Base-by-base conservation (phyloP, 345 rosid genomes). In the Luvunga scandens region DNA sequence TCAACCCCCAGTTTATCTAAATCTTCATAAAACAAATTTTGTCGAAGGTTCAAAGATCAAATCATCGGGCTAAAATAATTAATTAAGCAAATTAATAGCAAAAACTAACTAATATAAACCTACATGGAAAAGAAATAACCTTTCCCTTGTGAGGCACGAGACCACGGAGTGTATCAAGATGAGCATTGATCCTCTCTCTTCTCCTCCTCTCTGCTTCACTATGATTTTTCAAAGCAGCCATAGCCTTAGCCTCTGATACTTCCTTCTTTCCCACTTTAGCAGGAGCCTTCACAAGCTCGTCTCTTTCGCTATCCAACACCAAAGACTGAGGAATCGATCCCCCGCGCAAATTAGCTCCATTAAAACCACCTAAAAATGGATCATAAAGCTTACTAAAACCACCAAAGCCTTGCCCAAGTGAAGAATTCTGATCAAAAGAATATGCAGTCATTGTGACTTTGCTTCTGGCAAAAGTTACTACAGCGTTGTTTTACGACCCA, bases 131-230 rank as follows among this genome's bases (percentile, higher is more conserved):
- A 59, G 63, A 34, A 77, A 36, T 59, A 64, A 87, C 97, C 94
- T 89, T 92, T n/a, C 81, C 85, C 6, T 85, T 80, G 84, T 81
- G 77, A 73, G 94, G 92, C 16, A 90, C 84, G 30, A 92, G 84
- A 30, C 86, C 79, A 19, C 94, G 92, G 27, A 90, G 94, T 1
- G 92, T 86, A 68, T 77, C 87, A 56, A 92, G 90, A 78, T 92
- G 94, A 55, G 90, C 81, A 83, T 92, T 92, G 83, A 92, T 92
- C 84, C 97, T 88, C 62, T 90, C 93, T 69, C 97, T 89, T 61
- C 97, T 87, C 69, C 93, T 88, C 86, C 91, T 89, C 86, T 92
- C 97, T 2, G 97, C 94, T 69, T 88, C 93, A 31, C 94, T 85
- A 50, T 92, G 97, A 85, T 82, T 89, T 87, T 80, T 90, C 83